These are phyloP conservation scores for Helotiales sp. DNA, from an alignment of 2,329 filamentous ascomycete genomes.

Conservation along the genomic window DNA sequence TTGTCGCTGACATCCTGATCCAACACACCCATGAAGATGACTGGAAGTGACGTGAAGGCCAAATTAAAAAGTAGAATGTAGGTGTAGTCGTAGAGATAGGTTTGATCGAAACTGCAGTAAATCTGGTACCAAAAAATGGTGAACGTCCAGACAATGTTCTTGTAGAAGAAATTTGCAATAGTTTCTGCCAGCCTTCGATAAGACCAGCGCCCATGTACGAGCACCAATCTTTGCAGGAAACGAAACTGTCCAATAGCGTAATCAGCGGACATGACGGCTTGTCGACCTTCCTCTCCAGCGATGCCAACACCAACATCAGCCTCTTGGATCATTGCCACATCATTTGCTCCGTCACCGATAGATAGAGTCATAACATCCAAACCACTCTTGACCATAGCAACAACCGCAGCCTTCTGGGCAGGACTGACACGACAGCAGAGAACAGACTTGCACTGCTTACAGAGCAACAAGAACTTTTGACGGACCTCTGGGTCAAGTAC, in stretches of 20 bases:
- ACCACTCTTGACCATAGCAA: conserved; percentile 91
- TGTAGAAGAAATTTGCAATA: conserved; percentile 99
- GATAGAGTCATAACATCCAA: conserved; percentile 95
- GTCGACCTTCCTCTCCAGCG: conserved; percentile 87
- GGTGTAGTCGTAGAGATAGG: conserved; percentile 96
- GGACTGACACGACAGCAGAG: conserved; percentile 97
- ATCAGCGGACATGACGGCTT: conserved; percentile 95
- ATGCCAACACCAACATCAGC: conserved; percentile 97
- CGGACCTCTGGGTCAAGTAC: conserved; percentile 81
- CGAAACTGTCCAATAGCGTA: conserved; percentile 95
- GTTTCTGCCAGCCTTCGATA: conserved; percentile 91
- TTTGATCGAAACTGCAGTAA: conserved; percentile 94
- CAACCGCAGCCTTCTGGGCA: conserved; percentile 96
- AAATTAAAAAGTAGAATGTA: conserved; percentile 98
- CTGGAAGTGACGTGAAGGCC: conserved; percentile 92
- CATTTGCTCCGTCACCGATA: conserved; percentile 92
- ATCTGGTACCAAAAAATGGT: conserved; percentile 97
- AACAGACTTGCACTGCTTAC: conserved; percentile 96
- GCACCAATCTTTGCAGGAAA: conserved; percentile 80
- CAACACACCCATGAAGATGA: conserved; percentile 94
- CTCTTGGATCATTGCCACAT: conserved; percentile 98
- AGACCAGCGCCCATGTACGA: conserved; percentile 95
- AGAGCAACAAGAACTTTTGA: conserved; percentile 92
- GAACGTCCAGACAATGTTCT: conserved; percentile 99
- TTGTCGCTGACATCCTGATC: conserved; percentile 96